Conservation (phyloP, 2,329 filamentous ascomycete genomes). For the Zelopaecilomyces penicillatus region DNA sequence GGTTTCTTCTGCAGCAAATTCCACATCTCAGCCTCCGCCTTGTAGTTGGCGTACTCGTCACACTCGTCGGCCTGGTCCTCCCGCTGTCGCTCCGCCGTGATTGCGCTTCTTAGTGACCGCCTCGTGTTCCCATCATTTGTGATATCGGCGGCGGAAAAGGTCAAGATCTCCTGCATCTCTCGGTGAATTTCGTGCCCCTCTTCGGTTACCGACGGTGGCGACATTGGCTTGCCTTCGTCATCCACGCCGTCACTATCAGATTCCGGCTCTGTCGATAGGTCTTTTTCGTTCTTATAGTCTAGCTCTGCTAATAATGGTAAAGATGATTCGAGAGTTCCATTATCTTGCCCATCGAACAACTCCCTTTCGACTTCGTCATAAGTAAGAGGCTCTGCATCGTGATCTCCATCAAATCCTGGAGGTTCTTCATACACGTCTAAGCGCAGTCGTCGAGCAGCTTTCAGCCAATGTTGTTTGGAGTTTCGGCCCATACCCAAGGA, state of each 20-base stretch:
- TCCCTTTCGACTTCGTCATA: conserved; percentile 37
- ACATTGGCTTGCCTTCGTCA: conserved; percentile 7
- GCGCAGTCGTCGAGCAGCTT: conserved; percentile 39
- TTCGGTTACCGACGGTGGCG: conserved; percentile 12
- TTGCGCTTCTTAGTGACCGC: conserved; percentile 27
- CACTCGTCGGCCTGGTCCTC: conserved; percentile 35
- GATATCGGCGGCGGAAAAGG: conserved; percentile 32
- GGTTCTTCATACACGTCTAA: conserved; percentile 38
- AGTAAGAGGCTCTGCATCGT: conserved; percentile 25
- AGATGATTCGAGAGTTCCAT: not conserved
- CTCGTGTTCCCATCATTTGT: conserved; percentile 28
- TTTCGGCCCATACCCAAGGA: conserved; percentile 36
- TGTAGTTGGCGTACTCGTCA: conserved; percentile 31
- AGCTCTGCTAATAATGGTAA: not conserved
- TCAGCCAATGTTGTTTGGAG: conserved; percentile 36
- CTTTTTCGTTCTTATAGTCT: not conserved
- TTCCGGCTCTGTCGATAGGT: conserved; percentile 9
- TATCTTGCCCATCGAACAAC: conserved; percentile 18
- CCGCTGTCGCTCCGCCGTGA: conserved; percentile 32
- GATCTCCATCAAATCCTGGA: conserved; percentile 13
- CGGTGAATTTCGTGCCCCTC: conserved; percentile 22
- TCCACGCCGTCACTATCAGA: conserved; percentile 12
- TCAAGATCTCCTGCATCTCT: conserved; percentile 36
- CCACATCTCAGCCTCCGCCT: conserved; percentile 40
- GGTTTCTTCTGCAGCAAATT: conserved; percentile 31